phyloP scores from a whole-genome alignment of 2,329 filamentous ascomycete genomes.

The Diplodia mutila region DNA sequence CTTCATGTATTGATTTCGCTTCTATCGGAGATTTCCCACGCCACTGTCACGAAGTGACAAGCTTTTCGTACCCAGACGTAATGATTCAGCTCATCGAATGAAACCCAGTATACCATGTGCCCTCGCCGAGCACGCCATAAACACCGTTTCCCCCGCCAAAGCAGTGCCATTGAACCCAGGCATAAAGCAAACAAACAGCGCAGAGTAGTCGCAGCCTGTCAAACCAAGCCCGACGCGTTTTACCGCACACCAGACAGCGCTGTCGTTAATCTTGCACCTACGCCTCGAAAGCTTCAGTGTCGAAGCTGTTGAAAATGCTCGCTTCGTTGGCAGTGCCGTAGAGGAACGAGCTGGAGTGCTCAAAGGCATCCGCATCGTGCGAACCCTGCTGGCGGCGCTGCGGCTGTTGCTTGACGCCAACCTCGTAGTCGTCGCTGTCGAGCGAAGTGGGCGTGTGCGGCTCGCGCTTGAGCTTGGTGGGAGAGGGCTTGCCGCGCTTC shows the following conservation, averaged over 20 bases:
- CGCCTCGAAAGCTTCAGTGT: not conserved
- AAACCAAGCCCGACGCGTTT: not conserved
- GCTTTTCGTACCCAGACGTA: not conserved
- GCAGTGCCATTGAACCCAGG: not conserved
- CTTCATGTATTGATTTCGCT: not conserved
- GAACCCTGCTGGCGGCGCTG: not conserved
- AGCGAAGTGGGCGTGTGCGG: not conserved
- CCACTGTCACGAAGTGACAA: not conserved
- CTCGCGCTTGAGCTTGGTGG: constrained; percentile 21
- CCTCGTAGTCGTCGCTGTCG: not conserved
- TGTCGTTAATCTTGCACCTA: not conserved
- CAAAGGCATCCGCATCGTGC: not conserved
- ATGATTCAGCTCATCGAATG: not conserved
- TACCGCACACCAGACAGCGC: not conserved
- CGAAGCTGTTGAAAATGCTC: not conserved
- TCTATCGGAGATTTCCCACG: not conserved
- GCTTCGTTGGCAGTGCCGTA: not conserved
- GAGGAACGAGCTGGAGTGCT: not conserved
- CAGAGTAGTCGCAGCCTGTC: not conserved
- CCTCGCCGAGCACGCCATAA: not conserved
- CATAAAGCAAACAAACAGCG: not conserved
- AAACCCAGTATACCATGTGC: not conserved
- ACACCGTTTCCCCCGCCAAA: not conserved
- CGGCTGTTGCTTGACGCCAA: not conserved
- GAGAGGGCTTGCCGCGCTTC: not conserved